Evolutionary conservation across 352 stramenopile species (phyloP), one percentile per base, ranked within the genome.

Genomic region (Pythium vanterpoolii): DNA sequence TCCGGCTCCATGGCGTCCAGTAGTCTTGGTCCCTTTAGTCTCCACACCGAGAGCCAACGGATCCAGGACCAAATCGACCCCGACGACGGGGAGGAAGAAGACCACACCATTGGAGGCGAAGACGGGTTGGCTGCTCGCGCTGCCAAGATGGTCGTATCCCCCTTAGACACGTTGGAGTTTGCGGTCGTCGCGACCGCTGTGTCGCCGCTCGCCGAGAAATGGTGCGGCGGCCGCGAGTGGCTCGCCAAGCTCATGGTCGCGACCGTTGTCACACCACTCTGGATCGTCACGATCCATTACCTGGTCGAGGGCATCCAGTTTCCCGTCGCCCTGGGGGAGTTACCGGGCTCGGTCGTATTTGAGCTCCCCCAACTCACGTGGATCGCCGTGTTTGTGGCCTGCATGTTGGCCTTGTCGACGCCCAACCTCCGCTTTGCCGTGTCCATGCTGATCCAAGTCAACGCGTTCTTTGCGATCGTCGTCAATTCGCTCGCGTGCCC

Each of bases 351-450:
- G 8, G 50, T 66, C 33, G 44, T 61, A 16, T 61, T 66, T 23
- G 43, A 55, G 16, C 19, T 61, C 31, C 40, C 42, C 4, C 30
- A 66, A 23, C 59, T 66, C 43, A 61, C 59, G 44, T 66, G 59
- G 59, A 42, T 66, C 44, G 59, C 59, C 18, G 46, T 61, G 21
- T 33, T 43, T 4, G 11, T 56, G 0, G 51, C 59, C 4, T 87
- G 80, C 48, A 68, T 89, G 2, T 64, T 75, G 14, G 68, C 71
- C 13, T 61, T 93, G 13, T 85, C 76, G 38, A 75, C 79, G 30
- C 83, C 80, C 5, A 89, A 90, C 53, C 80, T 77, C 76, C 76
- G 72, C 30, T 89, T 83, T 69, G 79, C 80, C 10, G 58, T 83
- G 31, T 84, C 87, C 23, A 83, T 80, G 44, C 61, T 92, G 11